A percentile compares a stretch with the other conserved stretches of the same genome.
Evolutionary conservation across 2,329 filamentous ascomycete genomes (phyloP).

Genomic region (Thielaviopsis ethacetica): DNA sequence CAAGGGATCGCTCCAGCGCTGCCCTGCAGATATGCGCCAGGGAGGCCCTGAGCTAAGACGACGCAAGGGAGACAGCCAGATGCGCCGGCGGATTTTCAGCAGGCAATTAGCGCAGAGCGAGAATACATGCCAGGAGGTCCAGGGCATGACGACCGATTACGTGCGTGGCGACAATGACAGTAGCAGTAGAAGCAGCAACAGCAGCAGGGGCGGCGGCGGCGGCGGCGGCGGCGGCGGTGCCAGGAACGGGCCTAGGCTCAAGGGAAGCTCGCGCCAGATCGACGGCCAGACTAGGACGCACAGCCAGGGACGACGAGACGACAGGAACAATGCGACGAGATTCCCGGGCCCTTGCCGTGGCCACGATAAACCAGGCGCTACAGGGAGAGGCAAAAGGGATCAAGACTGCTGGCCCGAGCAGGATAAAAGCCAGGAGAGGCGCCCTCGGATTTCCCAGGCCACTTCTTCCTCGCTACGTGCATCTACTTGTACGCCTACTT

Average conservation of each 20-base stretch:
- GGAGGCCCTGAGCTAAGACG: neutral
- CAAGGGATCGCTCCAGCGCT: neutral
- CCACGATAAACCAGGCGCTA: neutral
- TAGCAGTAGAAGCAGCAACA: neutral
- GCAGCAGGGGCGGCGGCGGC: no score
- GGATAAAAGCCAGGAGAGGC: neutral
- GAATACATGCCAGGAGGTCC: neutral
- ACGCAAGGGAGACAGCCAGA: slow-evolving; percentile 1
- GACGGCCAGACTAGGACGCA: neutral
- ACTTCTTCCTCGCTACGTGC: neutral
- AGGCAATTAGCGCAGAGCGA: neutral
- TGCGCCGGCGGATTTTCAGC: neutral
- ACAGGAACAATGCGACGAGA: neutral
- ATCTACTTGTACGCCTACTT: no score
- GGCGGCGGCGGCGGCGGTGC: no score
- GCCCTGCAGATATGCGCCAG: slow-evolving; percentile 1
- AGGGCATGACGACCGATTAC: neutral
- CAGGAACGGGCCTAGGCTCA: neutral
- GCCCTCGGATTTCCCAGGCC: neutral
- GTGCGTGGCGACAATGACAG: neutral
- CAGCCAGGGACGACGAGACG: neutral
- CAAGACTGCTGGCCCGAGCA: neutral
- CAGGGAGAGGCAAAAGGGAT: neutral
- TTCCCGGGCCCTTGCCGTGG: neutral
- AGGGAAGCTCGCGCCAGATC: no score